A percentile compares a stretch with the other conserved stretches of the same genome.
Conservation (phyloP, 2,329 filamentous ascomycete species). For the Apiospora aurea region DNA sequence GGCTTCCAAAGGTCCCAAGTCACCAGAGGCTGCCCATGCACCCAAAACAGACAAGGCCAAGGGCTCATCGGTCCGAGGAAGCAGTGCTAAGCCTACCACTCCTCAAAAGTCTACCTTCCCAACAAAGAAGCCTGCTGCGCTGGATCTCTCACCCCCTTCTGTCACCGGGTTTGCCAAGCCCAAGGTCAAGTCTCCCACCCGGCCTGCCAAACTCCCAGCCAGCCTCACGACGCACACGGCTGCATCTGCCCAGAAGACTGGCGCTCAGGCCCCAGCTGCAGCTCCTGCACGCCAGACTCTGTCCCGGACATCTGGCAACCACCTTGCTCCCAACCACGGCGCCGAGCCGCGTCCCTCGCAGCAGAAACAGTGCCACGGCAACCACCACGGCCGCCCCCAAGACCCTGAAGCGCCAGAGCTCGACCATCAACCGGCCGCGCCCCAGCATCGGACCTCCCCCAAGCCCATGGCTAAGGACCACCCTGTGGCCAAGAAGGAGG, state of each 20-base stretch:
- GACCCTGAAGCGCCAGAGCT: constrained; percentile 53
- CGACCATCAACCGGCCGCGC: constrained; percentile 52
- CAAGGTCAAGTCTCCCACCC: constrained; percentile 72
- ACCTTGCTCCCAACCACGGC: constrained; percentile 32
- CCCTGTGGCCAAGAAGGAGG: constrained; percentile 56
- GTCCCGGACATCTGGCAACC: constrained; percentile 47
- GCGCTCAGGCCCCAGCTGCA: constrained; percentile 34
- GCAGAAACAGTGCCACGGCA: constrained; percentile 51
- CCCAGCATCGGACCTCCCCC: constrained; percentile 66
- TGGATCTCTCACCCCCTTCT: constrained; percentile 47
- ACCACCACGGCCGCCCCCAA: constrained; percentile 39
- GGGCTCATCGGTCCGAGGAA: constrained; percentile 46
- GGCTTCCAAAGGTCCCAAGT: constrained; percentile 45
- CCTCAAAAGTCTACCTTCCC: constrained; percentile 39
- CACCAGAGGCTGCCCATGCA: constrained; percentile 47
- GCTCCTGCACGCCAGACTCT: constrained; percentile 48
- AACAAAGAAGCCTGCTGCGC: constrained; percentile 52
- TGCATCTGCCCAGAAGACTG: constrained; percentile 70
- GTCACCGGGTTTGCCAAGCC: constrained; percentile 60
- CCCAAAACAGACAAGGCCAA: constrained; percentile 45
- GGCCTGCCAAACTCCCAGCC: constrained; percentile 70
- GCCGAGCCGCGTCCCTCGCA: constrained; percentile 51
- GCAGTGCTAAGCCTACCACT: constrained; percentile 41
- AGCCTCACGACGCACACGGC: constrained; percentile 75
- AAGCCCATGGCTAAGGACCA: constrained; percentile 61